Base-by-base conservation (phyloP, 306 rosid genomes). In the Citrullus colocynthis region DNA sequence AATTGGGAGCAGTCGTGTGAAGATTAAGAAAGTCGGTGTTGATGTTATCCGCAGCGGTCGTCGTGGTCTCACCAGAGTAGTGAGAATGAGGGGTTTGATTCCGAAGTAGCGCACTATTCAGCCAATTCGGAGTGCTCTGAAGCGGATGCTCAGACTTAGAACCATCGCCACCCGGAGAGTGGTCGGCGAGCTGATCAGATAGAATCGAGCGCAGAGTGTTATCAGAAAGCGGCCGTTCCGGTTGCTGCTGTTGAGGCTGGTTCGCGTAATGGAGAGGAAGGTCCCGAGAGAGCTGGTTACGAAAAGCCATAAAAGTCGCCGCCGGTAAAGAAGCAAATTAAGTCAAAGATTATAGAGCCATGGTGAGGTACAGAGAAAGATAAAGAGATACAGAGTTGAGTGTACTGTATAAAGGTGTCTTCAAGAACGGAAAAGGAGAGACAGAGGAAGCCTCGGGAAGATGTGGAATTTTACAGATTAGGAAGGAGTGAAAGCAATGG, bases 31-130 rank as follows among this genome's bases (percentile, higher is more conserved):
- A 95, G 78, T 90, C 87, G 64, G 87, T 75, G 84, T 7, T 77
- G 78, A 44, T 55, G 59, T 37, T 56, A 82, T 64, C 78, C 30
- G 75, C 36, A 78, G 82, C 42, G 60, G 82, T 54, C 77, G 78
- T 13, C 85, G 75, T 12, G 41, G 73, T 54, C 75, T 80, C 57
- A 77, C 83, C 52, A 80, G 78, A 11, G 87, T 77, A 87, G 79
- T 88, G 93, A 44, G 85, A 85, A 65, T 90, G 90, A 32, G 84
- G 16, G 66, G 49, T 55, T 67, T 82, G 89, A 57, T 87, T 76
- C 36, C 93, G 99, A 20, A 96, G 93, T 24, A 96, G 97, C 18
- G 99, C 99, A 95, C 48, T 87, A 90, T 92, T 92, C 81, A 96
- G 97, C 99, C 99, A 96, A 82, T 86, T 96, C 32, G 99, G 99